Evolutionary conservation across 169 alveolate genomes (phyloP).

Genomic region (Cytauxzoon felis): DNA sequence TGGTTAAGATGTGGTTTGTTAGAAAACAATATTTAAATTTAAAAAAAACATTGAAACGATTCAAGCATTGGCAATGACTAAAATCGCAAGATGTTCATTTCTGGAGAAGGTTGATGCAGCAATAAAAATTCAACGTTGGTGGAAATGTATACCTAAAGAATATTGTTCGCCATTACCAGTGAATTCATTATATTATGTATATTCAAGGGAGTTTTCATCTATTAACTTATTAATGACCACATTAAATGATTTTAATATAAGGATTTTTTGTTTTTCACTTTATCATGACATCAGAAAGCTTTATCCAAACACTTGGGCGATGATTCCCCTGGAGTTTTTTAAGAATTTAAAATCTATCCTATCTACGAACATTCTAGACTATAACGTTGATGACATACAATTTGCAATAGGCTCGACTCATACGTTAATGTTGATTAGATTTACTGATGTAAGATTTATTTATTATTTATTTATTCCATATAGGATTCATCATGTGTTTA

Average conservation of each 20-base stretch:
- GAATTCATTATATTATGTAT: constrained; percentile 38
- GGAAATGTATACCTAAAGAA: constrained; percentile 45
- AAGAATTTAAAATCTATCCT: constrained; percentile 21
- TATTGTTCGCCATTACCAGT: constrained; percentile 5
- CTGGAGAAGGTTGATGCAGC: constrained; percentile 56
- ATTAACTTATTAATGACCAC: background rate
- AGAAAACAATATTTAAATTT: constrained; percentile 62
- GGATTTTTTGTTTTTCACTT: constrained; percentile 30
- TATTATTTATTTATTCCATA: constrained; percentile 4
- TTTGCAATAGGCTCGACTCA: constrained; percentile 53
- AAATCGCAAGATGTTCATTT: constrained; percentile 53
- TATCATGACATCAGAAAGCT: constrained; percentile 57
- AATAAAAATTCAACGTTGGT: constrained; percentile 68
- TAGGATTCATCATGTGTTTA: constrained; percentile 36
- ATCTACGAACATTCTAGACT: constrained; percentile 6
- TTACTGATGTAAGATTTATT: constrained; percentile 7
- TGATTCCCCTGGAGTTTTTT: constrained; percentile 53
- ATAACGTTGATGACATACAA: constrained; percentile 2
- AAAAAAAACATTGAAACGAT: constrained; percentile 42
- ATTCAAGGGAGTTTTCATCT: constrained; percentile 32
- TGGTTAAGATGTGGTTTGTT: constrained; percentile 67
- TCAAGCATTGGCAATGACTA: constrained; percentile 70
- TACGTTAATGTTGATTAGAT: constrained; percentile 27
- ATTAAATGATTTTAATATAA: background rate
- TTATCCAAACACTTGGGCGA: constrained; percentile 75